These are phyloP conservation scores for Striga asiatica DNA, from an alignment of 257 asterid genomes.

Conservation along the genomic window DNA sequence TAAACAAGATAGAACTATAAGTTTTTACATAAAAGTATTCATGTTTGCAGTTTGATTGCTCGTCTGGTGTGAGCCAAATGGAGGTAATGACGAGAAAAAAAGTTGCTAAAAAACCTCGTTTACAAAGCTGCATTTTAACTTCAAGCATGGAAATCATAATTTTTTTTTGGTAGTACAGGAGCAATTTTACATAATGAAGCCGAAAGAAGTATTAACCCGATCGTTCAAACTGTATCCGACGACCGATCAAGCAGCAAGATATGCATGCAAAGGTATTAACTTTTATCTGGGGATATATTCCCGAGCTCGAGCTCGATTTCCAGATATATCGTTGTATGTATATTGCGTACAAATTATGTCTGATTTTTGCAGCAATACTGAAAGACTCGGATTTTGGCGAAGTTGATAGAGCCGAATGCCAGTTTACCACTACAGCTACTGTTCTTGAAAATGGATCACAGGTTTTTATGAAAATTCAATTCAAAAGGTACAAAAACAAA, in stretches of 20 bases:
- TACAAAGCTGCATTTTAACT: conserved; percentile 1
- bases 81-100: conserved; percentile 44
- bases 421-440: conserved; percentile 87
- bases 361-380: conserved; percentile 73
- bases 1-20: background rate
- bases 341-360: no score
- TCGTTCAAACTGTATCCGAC: conserved; percentile 86
- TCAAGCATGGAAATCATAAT: background rate
- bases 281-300: background rate
- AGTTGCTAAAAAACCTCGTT: no score
- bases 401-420: conserved; percentile 95
- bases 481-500: background rate
- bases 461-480: conserved; percentile 31
- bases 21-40: no score
- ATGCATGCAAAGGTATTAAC: conserved; percentile 64
- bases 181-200: conserved; percentile 92
- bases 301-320: no score
- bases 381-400: conserved; percentile 86
- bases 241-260: conserved; percentile 88
- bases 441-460: conserved; percentile 88
- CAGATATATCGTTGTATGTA: no score
- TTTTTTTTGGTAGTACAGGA: conserved; percentile 37
- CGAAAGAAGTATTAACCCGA: conserved; percentile 54
- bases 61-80: conserved; percentile 81
- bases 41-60: conserved; percentile 95